Conservation (phyloP, 257 asterid genomes). For the Nicotiana obtusifolia region DNA sequence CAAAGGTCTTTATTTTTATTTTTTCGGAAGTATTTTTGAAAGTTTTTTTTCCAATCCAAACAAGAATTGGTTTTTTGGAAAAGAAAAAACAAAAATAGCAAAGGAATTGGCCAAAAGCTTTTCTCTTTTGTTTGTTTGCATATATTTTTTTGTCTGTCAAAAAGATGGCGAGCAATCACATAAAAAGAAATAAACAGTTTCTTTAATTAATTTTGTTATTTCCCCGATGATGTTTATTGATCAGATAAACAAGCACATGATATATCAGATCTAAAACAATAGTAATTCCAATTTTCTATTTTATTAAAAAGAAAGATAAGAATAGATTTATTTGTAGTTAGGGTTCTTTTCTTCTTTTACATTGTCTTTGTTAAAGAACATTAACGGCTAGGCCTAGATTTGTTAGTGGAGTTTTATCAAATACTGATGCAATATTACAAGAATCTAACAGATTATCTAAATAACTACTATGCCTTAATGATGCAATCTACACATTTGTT, state of each 20-base stretch:
- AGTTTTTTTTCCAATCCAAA: no score
- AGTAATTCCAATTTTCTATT: not conserved
- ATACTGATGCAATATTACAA: not conserved
- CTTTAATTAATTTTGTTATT: not conserved
- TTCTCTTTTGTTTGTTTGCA: not conserved
- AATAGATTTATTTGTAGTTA: not conserved
- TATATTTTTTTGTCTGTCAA: not conserved
- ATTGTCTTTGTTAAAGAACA: not conserved
- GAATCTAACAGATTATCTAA: not conserved
- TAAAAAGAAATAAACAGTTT: not conserved
- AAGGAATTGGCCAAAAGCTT: not conserved
- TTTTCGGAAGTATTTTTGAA: no score
- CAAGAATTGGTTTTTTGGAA: no score
- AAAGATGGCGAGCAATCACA: not conserved
- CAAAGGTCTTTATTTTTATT: no score
- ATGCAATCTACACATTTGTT: not conserved
- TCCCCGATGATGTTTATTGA: not conserved
- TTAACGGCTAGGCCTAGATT: not conserved
- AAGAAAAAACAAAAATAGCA: no score
- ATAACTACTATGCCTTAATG: not conserved
- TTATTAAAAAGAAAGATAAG: not conserved
- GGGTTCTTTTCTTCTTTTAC: not conserved
- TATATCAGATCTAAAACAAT: not conserved
- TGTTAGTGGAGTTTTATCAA: not conserved
- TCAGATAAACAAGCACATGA: not conserved